Conservation (phyloP, 2,329 filamentous ascomycete genomes). For the Aspergillus ochraceus region DNA sequence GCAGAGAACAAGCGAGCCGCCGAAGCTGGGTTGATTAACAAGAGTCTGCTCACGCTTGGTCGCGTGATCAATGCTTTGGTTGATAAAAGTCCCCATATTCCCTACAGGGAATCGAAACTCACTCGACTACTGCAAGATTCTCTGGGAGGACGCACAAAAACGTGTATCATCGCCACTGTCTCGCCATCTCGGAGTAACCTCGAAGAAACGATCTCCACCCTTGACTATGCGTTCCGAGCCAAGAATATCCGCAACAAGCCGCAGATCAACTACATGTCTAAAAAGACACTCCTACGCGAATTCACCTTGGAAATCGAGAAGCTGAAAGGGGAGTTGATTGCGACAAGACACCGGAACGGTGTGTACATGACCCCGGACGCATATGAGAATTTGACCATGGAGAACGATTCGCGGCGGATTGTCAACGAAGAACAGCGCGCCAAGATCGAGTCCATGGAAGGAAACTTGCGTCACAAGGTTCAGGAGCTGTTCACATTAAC, state of each 20-base stretch:
- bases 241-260: conserved; percentile 99
- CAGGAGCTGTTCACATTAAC: conserved; percentile 88
- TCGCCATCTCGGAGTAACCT: conserved; percentile 93
- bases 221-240: conserved; percentile 95
- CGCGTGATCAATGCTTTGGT: conserved; percentile 97
- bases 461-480: conserved; percentile 86
- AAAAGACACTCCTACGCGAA: conserved; percentile 86
- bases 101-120: conserved; percentile 89
- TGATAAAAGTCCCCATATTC: conserved; percentile 85
- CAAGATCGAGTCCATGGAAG: conserved; percentile 89
- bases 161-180: conserved; percentile 96
- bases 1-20: conserved; percentile 97
- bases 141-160: conserved; percentile 91
- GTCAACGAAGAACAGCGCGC: conserved; percentile 89
- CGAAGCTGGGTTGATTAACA: conserved; percentile 96
- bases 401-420: conserved; percentile 89
- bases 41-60: conserved; percentile 89
- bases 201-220: conserved; percentile 95
- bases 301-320: conserved; percentile 93
- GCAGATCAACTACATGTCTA: conserved; percentile 90
- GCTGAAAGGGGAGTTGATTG: conserved; percentile 88
- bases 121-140: conserved; percentile 95
- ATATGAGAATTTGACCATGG: conserved; percentile 86
- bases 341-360: conserved; percentile 88
- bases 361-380: conserved; percentile 88